Conservation (phyloP, 345 rosid genomes). For the Anacardium occidentale region DNA sequence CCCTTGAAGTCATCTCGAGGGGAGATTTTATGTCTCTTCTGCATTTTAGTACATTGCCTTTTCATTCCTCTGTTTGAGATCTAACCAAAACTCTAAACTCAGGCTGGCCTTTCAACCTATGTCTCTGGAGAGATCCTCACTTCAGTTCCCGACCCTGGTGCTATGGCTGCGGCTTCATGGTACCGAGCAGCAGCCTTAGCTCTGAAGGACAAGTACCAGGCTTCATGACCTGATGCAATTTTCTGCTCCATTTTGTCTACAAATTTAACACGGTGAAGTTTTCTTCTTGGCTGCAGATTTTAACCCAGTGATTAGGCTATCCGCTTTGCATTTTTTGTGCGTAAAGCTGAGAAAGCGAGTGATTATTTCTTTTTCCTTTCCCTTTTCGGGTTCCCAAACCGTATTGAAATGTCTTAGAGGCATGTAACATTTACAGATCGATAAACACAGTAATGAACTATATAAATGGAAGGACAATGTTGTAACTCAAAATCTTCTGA, state of each 20-base stretch:
- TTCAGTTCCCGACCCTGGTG: conserved; percentile 87
- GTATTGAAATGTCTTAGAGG: not conserved
- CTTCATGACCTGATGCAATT: conserved; percentile 18
- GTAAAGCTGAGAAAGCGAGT: conserved; percentile 51
- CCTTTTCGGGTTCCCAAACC: too few relatives aligned
- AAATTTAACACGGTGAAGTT: conserved; percentile 13
- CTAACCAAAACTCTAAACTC: conserved; percentile 24
- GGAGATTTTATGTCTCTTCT: not conserved
- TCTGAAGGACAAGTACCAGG: conserved; percentile 42
- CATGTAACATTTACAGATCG: conserved; percentile 5
- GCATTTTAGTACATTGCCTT: not conserved
- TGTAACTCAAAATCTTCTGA: too few relatives aligned
- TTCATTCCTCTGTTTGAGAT: not conserved
- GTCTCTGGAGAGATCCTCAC: conserved; percentile 59
- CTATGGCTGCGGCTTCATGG: conserved; percentile 92
- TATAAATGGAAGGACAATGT: conserved; percentile 5
- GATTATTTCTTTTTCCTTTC: not conserved
- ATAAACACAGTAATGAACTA: not conserved
- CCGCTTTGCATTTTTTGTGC: conserved; percentile 49
- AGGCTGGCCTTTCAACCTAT: conserved; percentile 90
- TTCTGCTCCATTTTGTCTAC: conserved; percentile 9
- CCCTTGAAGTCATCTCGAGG: not conserved
- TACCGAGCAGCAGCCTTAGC: conserved; percentile 91
- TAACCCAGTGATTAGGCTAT: conserved; percentile 35
- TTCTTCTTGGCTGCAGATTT: conserved; percentile 14